Evolutionary conservation across 331 rosid species (phyloP).

Genomic region (Erythrophleum ivorense): DNA sequence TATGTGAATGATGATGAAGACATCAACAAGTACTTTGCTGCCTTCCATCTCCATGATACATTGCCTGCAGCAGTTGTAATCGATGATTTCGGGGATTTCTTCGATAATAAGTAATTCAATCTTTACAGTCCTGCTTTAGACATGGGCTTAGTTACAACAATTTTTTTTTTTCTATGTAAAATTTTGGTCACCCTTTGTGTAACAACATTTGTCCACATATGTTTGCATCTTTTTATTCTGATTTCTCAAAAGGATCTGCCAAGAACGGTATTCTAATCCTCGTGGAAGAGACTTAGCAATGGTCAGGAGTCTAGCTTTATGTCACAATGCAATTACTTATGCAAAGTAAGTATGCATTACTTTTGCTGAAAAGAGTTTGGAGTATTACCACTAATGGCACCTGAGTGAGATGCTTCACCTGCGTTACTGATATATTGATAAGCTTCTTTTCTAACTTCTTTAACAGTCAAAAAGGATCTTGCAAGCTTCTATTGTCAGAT

Average conservation of each 20-base stretch:
- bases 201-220: neutral
- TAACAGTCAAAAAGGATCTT: slow-evolving; percentile 65
- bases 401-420: neutral
- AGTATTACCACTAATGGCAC: neutral
- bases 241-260: slow-evolving; percentile 64
- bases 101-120: slow-evolving; percentile 59
- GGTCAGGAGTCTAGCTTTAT: slow-evolving; percentile 83
- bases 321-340: slow-evolving; percentile 71
- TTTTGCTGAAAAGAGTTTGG: neutral
- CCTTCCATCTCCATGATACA: slow-evolving; percentile 69
- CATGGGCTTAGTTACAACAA: neutral
- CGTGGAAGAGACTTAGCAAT: slow-evolving; percentile 89
- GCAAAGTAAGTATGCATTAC: slow-evolving; percentile 66
- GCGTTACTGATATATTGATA: neutral
- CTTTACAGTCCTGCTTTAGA: neutral
- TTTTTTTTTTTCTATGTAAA: neutral
- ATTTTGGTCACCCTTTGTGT: neutral
- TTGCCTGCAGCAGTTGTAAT: slow-evolving; percentile 75
- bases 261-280: slow-evolving; percentile 64
- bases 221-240: slow-evolving; percentile 25
- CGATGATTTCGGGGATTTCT: slow-evolving; percentile 87
- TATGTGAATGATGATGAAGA: slow-evolving; percentile 81
- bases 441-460: slow-evolving; percentile 21
- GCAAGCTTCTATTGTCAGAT: slow-evolving; percentile 83
- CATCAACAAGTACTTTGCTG: slow-evolving; percentile 83